Conservation (phyloP, 2,329 filamentous ascomycete species). For the Hymenoscyphus linearis region DNA sequence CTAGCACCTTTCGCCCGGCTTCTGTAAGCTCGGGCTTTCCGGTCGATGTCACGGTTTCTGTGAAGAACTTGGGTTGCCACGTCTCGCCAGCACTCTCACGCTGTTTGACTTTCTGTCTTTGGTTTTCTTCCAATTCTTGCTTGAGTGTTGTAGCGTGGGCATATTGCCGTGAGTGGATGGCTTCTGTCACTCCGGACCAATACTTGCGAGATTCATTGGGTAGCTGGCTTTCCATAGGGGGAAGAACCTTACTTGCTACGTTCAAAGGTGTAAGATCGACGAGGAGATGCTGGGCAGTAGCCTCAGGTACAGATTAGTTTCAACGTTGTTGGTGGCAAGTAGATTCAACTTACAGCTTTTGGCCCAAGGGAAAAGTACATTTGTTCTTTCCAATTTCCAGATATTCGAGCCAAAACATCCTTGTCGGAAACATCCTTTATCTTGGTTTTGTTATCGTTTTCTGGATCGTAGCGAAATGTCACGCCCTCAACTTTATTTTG, state of each 20-base stretch:
- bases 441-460: conserved; percentile 72
- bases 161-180: conserved; percentile 79
- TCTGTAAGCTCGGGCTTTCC: conserved; percentile 59
- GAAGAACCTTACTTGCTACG: conserved; percentile 73
- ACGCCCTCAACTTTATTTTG: conserved; percentile 91
- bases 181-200: conserved; percentile 82
- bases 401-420: conserved; percentile 75
- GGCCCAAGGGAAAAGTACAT: conserved; percentile 56
- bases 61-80: conserved; percentile 90
- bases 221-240: conserved; percentile 72
- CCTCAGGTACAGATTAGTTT: not conserved
- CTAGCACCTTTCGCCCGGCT: conserved; percentile 53
- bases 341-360: conserved; percentile 53
- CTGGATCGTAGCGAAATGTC: conserved; percentile 83
- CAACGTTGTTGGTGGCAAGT: not conserved
- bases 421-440: conserved; percentile 84
- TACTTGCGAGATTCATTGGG: conserved; percentile 85
- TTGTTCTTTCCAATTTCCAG: conserved; percentile 79
- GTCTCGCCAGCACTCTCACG: conserved; percentile 63
- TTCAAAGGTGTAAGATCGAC: conserved; percentile 83
- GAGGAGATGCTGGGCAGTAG: conserved; percentile 54
- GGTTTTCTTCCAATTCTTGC: conserved; percentile 84
- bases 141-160: conserved; percentile 80
- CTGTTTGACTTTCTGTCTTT: conserved; percentile 78
- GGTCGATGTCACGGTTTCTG: conserved; percentile 49